A percentile compares a stretch with the other conserved stretches of the same genome.
These are phyloP conservation scores for Phytophthora brassicae DNA, from an alignment of 352 stramenopile species.

Conservation along the genomic window DNA sequence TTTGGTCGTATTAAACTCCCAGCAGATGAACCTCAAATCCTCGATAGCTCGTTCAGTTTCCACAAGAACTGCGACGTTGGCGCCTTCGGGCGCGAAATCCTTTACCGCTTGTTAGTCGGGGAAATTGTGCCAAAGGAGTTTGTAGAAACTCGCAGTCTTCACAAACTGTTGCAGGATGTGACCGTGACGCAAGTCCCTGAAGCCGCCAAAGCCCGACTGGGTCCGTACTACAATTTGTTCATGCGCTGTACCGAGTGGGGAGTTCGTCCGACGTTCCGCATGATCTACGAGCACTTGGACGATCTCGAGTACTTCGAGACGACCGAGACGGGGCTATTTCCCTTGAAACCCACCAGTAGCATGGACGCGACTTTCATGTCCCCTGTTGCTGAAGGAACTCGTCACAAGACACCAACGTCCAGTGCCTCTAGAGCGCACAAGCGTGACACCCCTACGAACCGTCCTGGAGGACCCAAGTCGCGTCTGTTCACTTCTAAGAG, in stretches of 20 bases:
- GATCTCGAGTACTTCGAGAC: conserved; percentile 80
- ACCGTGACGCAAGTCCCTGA: conserved; percentile 69
- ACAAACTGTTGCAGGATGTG: conserved; percentile 76
- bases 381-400: conserved; percentile 41
- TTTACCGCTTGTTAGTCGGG: conserved; percentile 77
- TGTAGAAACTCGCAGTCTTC: conserved; percentile 71
- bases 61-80: conserved; percentile 85
- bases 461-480: conserved; percentile 31
- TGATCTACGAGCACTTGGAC: conserved; percentile 80
- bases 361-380: conserved; percentile 56
- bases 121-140: conserved; percentile 76
- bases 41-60: conserved; percentile 77
- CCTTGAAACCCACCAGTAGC: conserved; percentile 56
- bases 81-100: conserved; percentile 73
- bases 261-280: conserved; percentile 74
- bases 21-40: conserved; percentile 65
- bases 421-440: conserved; percentile 58
- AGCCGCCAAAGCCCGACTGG: conserved; percentile 50
- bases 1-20: conserved; percentile 80
- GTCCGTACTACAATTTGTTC: conserved; percentile 73
- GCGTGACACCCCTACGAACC: conserved; percentile 49
- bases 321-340: conserved; percentile 75
- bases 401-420: conserved; percentile 40
- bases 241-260: conserved; percentile 76
- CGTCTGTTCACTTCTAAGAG: conserved; percentile 54